These are phyloP conservation scores for Kwoniella sp. DNA, from an alignment of 768 basidiomycete species.

Conservation along the genomic window DNA sequence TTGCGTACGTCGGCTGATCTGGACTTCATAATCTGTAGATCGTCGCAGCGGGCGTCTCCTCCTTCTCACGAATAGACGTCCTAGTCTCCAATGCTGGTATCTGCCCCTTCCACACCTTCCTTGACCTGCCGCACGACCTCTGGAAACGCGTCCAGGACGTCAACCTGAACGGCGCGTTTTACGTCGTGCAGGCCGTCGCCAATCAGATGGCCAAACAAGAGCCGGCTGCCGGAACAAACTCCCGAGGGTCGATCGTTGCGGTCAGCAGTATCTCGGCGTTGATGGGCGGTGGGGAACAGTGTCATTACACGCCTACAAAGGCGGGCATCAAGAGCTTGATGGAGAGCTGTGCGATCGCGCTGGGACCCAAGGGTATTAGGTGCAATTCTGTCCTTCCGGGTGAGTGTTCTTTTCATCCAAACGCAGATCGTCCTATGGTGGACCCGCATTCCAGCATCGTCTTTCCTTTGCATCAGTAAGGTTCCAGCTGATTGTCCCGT, in stretches of 20 bases:
- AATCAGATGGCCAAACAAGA: constrained; percentile 72
- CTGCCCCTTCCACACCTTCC: constrained; percentile 75
- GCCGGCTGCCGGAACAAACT: constrained; percentile 58
- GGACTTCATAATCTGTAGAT: too few species aligned
- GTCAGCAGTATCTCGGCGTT: constrained; percentile 78
- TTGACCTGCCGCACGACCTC: constrained; percentile 67
- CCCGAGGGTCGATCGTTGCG: constrained; percentile 68
- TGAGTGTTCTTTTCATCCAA: constrained; percentile 19
- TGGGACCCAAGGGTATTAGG: constrained; percentile 75
- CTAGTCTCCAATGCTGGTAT: constrained; percentile 68
- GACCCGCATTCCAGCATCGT: too few species aligned
- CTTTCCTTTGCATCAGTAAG: background rate
- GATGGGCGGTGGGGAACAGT: constrained; percentile 74
- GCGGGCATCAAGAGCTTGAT: constrained; percentile 76
- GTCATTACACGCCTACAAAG: constrained; percentile 80
- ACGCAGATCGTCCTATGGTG: background rate
- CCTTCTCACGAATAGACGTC: constrained; percentile 68
- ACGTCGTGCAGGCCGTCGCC: constrained; percentile 64
- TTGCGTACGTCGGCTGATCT: too few species aligned
- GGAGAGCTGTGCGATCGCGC: constrained; percentile 76
- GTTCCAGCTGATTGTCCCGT: background rate
- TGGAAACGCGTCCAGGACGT: constrained; percentile 71
- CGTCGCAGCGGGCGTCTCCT: constrained; percentile 64
- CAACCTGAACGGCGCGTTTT: constrained; percentile 77
- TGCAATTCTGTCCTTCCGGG: constrained; percentile 63